Evolutionary conservation across 1,139 yeast genomes (phyloP), one percentile per base, ranked within the genome.

Genomic region (Candida sp.): DNA sequence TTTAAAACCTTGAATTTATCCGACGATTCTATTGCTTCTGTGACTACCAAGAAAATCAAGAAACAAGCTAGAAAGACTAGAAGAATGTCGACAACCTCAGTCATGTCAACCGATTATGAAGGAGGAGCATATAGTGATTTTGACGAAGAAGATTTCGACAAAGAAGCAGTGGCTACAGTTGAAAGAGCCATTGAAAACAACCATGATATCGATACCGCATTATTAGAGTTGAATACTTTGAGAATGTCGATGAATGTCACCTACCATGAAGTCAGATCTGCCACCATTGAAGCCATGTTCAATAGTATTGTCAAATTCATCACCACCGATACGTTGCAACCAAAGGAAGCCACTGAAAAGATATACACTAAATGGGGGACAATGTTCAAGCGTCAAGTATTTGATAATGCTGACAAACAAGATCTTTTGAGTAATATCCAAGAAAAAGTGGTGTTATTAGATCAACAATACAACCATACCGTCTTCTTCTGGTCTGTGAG

Each of bases 221-320:
- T 89, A 53, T 71, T 95, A 51, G 99, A 93, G 65, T 77, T 93
- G 57, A 91, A 91, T 60, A 93, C 99, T 0, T 75, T 95, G 57
- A 80, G 98, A 66, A 93, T 95, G 99, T 87, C 97, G 52, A 86
- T 91, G 93, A 90, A 93, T 61, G 98, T 90, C 11, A 79, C 95
- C 0, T 93, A 93, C 63, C 95, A 88, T 57, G 97, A 91, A 58
- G 97, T 93, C 11, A 80, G 98, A 60, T 65, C 71, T 33, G 96
- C 96, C 5, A 89, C 97, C 0, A 72, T 83, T 33, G 74, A 76
- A 39, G 95, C 97, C 0, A 72, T 93, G 55, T 58, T 89, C 39
- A 70, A 72, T 40, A 77, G 95, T 56, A 79, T 87, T 21, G 73
- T 79, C 44, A 87, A 87, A 53, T 85, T 85, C 57, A 77, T 89